These are phyloP conservation scores for Microcyclosporella mali DNA, from an alignment of 2,329 filamentous ascomycete genomes.

Conservation along the genomic window DNA sequence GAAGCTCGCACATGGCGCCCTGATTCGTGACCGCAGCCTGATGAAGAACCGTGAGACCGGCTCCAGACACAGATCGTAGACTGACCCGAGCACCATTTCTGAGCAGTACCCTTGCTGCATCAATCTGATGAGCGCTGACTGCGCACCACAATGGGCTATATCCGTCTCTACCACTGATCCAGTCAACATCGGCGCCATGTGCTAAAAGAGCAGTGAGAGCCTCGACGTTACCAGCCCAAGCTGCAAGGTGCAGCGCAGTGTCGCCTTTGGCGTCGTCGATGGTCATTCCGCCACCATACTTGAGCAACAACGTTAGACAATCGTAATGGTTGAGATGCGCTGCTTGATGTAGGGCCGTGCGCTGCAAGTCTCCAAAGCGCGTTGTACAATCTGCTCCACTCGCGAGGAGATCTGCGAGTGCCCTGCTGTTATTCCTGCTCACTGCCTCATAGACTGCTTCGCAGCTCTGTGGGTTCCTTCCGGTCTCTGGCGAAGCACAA, in stretches of 20 bases:
- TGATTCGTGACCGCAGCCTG: constrained; percentile 28
- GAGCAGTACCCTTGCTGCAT: constrained; percentile 22
- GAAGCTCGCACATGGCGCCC: constrained; percentile 24
- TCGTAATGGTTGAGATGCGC: constrained; percentile 23
- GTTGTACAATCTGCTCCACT: constrained; percentile 13
- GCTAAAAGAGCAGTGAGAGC: constrained; percentile 19
- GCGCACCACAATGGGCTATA: constrained; percentile 28
- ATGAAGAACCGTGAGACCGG: constrained; percentile 22
- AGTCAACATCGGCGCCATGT: constrained; percentile 24
- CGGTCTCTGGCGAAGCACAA: too few relatives aligned
- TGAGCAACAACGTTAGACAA: constrained; percentile 18
- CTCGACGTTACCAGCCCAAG: constrained; percentile 27
- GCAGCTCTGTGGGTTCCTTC: too few relatives aligned
- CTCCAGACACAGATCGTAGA: constrained; percentile 17
- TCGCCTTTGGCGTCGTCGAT: constrained; percentile 25
- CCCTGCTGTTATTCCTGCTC: constrained; percentile 16
- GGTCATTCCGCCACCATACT: constrained; percentile 18
- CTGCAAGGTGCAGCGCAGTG: constrained; percentile 25
- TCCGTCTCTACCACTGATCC: constrained; percentile 24
- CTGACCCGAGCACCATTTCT: constrained; percentile 25
- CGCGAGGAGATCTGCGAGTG: constrained; percentile 16
- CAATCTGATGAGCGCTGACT: constrained; percentile 24
- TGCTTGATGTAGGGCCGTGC: constrained; percentile 28
- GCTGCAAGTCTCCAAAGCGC: constrained; percentile 20
- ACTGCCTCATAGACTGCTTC: constrained; percentile 22